Evolutionary conservation across 2,329 filamentous ascomycete genomes (phyloP), one percentile per base, ranked within the genome.

Genomic region (Monilinia polystroma): DNA sequence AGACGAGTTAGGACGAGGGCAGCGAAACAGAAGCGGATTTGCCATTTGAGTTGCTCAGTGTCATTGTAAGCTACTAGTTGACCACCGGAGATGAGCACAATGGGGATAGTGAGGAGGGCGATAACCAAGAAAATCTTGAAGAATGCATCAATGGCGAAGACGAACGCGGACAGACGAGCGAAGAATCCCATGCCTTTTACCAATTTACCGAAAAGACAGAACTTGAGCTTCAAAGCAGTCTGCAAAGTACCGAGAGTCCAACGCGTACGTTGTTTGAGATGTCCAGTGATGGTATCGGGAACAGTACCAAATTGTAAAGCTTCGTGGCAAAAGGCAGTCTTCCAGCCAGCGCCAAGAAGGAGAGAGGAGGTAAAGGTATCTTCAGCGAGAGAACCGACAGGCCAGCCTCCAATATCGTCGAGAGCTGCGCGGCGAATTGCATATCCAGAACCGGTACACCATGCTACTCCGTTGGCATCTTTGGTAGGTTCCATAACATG

Each of bases 371-470:
- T 87, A 59, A 81, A 82, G 2, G 86, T 82, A 72, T 89, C 87
- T 73, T 89, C 87, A 5, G 84, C 82, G 10, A 88, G 77, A 5
- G 84, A 86, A 18, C 82, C 84, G 1, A 84, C 80, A 0, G 86
- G 86, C 69, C 87, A 88, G 70, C 86, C 84, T 71, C 85, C 86
- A 68, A 89, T 87, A 26, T 83, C 80, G 23, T 86, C 83, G 4
- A 89, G 78, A 7, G 87, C 86, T 64, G 81, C 76, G n/a, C 86
- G 84, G 4, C 86, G 84, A 38, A 83, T 81, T 5, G 85, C 77
- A 70, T 87, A 89, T 8, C 87, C 87, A 6, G 86, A 88, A 5
- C 87, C 86, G n/a, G 84, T 86, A 71, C 85, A 87, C 82, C 85
- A 86, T n/a, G 85, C 85, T 5, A 85, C 83, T 76, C 78, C 78